Conservation (phyloP, 768 basidiomycete genomes). For the Pisolithus albus region DNA sequence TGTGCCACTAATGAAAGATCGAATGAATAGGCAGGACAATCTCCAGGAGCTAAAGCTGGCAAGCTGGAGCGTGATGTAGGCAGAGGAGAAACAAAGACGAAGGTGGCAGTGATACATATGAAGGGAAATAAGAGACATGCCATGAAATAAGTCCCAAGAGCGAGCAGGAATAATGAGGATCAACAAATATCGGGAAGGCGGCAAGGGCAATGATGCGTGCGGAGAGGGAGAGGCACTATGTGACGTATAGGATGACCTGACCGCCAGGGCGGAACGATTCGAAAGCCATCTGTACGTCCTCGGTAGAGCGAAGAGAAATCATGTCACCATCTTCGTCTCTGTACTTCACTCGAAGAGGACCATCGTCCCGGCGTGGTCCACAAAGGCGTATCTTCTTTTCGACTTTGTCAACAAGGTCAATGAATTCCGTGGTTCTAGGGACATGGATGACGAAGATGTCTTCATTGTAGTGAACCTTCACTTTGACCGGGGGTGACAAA, state of each 20-base stretch:
- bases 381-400: constrained; percentile 90
- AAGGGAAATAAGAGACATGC: constrained; percentile 4
- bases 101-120: constrained; percentile 12
- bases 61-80: constrained; percentile 9
- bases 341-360: constrained; percentile 82
- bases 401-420: constrained; percentile 82
- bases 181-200: neutral
- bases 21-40: neutral
- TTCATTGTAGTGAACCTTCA: constrained; percentile 92
- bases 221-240: constrained; percentile 33
- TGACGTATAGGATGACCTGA: constrained; percentile 77
- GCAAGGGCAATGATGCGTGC: constrained; percentile 3
- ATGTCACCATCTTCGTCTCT: constrained; percentile 90
- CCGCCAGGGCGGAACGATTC: constrained; percentile 74
- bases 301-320: constrained; percentile 81
- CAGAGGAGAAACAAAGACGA: constrained; percentile 5
- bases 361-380: constrained; percentile 71
- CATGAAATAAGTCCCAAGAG: constrained; percentile 7
- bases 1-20: neutral
- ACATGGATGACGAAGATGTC: constrained; percentile 96
- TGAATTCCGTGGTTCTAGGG: constrained; percentile 68
- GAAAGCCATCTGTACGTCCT: constrained; percentile 93
- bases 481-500: constrained; percentile 56
- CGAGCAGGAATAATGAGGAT: constrained; percentile 9
- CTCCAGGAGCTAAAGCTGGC: neutral